A percentile compares a stretch with the other conserved stretches of the same genome.
phyloP scores from a whole-genome alignment of 73 alveolate genomes.

The Tetrahymena borealis region DNA sequence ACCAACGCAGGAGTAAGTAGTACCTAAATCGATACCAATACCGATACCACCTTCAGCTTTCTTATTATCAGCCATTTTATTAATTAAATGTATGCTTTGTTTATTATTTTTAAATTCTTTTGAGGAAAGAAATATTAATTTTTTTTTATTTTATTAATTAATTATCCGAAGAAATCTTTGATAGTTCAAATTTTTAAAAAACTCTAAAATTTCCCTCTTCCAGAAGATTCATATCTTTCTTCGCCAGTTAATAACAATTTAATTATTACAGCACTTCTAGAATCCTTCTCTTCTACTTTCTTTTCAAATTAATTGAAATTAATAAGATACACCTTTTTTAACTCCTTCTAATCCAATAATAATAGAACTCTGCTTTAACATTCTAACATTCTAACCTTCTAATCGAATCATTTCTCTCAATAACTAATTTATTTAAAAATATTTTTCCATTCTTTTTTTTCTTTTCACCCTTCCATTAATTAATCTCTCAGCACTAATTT shows the following conservation, averaged over 20 bases:
- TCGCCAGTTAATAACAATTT: neutral
- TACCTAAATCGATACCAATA: conserved; percentile 79
- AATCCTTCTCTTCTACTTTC: neutral
- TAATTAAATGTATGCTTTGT: neutral
- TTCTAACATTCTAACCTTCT: neutral
- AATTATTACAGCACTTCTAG: neutral
- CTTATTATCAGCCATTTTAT: neutral
- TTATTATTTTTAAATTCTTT: neutral
- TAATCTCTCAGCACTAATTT: neutral
- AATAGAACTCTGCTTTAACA: neutral
- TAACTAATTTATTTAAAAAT: neutral
- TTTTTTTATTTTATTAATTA: neutral
- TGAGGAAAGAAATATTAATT: neutral
- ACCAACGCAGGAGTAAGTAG: conserved; percentile 84
- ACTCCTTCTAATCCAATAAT: neutral
- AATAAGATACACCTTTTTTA: neutral
- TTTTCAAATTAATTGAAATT: neutral
- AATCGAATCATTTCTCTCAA: neutral
- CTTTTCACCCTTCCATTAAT: neutral
- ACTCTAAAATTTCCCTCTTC: neutral
- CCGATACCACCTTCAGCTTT: conserved; percentile 22
- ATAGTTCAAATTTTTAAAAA: neutral
- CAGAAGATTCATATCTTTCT: neutral
- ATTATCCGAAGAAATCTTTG: neutral
- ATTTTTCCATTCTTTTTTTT: neutral